Conservation (phyloP, 176 grass and related monocot species). For the Oryza punctata region DNA sequence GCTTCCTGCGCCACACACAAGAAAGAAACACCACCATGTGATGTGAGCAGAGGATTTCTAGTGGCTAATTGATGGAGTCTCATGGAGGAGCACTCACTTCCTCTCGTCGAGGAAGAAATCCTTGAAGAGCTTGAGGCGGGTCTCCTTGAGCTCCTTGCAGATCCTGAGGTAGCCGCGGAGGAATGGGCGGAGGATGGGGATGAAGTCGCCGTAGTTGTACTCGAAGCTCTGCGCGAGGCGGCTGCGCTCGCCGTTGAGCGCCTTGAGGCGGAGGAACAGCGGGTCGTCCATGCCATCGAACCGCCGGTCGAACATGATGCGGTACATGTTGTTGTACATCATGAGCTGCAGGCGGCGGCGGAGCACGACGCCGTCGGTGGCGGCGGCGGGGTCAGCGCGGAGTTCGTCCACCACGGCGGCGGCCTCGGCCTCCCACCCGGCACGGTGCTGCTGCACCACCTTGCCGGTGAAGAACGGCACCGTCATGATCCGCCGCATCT, state of each 20-base stretch:
- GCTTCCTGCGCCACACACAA: constrained; percentile 56
- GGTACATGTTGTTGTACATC: constrained; percentile 97
- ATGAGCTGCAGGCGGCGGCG: constrained; percentile 76
- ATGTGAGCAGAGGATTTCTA: constrained; percentile 31
- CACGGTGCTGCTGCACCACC: constrained; percentile 79
- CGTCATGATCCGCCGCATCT: constrained; percentile 93
- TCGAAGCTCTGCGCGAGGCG: constrained; percentile 94
- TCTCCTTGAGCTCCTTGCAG: constrained; percentile 82
- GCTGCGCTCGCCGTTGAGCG: constrained; percentile 78
- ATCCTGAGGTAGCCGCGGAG: constrained; percentile 73
- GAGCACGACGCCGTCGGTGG: constrained; percentile 57
- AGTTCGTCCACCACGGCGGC: constrained; percentile 66
- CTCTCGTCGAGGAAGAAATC: constrained; percentile 91
- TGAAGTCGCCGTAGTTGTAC: constrained; percentile 97
- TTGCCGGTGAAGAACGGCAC: constrained; percentile 93
- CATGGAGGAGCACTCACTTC: constrained; percentile 55
- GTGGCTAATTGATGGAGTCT: not conserved
- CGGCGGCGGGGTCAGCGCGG: constrained; percentile 49
- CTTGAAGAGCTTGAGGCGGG: constrained; percentile 76
- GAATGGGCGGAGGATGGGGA: constrained; percentile 75
- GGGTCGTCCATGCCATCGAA: constrained; percentile 83
- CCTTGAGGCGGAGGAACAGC: constrained; percentile 59
- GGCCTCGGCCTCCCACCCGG: constrained; percentile 81
- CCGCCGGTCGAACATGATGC: constrained; percentile 86
- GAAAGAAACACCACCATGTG: not conserved